Conservation (phyloP, 768 basidiomycete genomes). For the Russula sp. region DNA sequence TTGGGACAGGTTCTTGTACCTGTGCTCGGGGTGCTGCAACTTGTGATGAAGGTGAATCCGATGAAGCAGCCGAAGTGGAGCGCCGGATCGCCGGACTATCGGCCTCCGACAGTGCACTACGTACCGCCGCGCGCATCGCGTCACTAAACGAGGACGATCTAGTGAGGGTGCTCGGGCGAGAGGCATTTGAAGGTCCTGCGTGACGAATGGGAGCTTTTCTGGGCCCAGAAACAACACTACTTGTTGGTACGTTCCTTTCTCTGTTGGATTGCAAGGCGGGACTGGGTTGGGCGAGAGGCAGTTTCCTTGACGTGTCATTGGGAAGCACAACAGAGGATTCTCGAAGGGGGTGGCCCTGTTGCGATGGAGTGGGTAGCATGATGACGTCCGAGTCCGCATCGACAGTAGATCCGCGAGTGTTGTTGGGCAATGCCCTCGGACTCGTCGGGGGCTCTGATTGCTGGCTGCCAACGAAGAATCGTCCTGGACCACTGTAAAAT, state of each 20-base stretch:
- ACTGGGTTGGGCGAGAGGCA: not conserved
- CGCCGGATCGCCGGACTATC: slow-evolving; percentile 1
- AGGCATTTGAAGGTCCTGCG: not conserved
- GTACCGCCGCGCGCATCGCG: slow-evolving; percentile 18
- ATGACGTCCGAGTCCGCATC: slow-evolving; percentile 6
- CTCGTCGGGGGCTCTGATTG: slow-evolving; percentile 17
- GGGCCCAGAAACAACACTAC: not conserved
- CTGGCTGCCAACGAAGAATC: slow-evolving; percentile 13
- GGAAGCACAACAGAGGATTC: not conserved
- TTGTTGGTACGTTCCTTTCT: not conserved
- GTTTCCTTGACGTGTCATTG: not conserved
- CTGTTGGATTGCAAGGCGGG: not conserved
- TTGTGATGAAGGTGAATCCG: not conserved
- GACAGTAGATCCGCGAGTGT: slow-evolving; percentile 2
- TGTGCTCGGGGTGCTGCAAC: not conserved
- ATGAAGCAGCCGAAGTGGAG: slow-evolving; percentile 3
- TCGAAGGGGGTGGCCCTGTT: not conserved
- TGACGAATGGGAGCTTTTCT: not conserved
- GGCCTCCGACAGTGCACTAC: slow-evolving; percentile 9
- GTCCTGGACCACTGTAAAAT: slow-evolving; percentile 27
- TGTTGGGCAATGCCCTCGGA: not conserved
- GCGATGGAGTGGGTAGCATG: not conserved
- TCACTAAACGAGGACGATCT: slow-evolving; percentile 21
- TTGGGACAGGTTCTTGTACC: not conserved
- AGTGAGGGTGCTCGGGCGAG: slow-evolving; percentile 2